Conservation (phyloP, 805 yeast genomes). For the Candida golubevii region DNA sequence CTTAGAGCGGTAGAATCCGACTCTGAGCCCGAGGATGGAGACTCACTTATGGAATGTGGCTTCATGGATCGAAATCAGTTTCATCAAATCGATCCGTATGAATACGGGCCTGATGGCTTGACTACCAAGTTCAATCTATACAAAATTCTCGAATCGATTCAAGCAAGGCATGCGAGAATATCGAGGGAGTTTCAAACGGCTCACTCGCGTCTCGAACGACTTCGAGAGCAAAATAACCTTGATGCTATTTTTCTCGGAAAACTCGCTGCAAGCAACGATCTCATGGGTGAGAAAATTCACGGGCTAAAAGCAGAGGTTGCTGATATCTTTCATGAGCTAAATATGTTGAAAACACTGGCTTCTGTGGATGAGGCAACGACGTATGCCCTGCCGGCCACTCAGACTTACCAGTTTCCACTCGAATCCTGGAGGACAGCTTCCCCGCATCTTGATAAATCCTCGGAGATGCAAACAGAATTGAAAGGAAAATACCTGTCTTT, state of each 20-base stretch:
- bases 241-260: conserved; percentile 14
- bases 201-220: conserved; percentile 5
- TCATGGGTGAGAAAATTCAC: conserved; percentile 13
- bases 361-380: not conserved
- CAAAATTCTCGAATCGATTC: conserved; percentile 10
- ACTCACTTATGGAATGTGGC: conserved; percentile 20
- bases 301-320: conserved; percentile 13
- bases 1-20: conserved; percentile 6
- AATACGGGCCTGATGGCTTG: not conserved
- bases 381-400: not conserved
- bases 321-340: conserved; percentile 6
- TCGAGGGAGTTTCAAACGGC: conserved; percentile 6
- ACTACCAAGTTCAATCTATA: conserved; percentile 8
- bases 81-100: too few species aligned
- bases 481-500: too few species aligned
- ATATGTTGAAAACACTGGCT: conserved; percentile 3
- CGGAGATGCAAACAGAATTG: not conserved
- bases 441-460: not conserved
- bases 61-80: not conserved
- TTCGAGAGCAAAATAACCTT: conserved; percentile 11
- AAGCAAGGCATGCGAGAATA: conserved; percentile 9
- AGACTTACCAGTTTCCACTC: not conserved
- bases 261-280: conserved; percentile 12
- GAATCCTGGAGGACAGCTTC: not conserved
- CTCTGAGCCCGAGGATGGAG: conserved; percentile 18